Evolutionary conservation across 2,329 filamentous ascomycete species (phyloP), one percentile per base, ranked within the genome.

Genomic region (Aureobasidium sp.): DNA sequence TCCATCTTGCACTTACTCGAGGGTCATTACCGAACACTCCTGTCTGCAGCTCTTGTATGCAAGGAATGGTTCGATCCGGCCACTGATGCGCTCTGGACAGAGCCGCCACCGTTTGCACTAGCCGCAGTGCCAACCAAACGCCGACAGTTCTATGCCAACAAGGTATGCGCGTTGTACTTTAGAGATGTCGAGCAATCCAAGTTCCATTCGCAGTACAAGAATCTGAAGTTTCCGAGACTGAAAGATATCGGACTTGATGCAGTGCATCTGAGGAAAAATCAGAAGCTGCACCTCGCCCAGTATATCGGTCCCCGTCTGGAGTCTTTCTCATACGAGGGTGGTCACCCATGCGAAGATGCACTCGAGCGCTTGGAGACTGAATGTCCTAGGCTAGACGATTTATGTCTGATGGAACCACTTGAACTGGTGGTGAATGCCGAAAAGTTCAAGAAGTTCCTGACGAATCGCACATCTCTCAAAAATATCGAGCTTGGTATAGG

Each of bases 301-400:
- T 55, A 55, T 22, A 55, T 55, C 14, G 22, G 27, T 14, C 51
- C 36, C 20, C 20, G 51, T 14, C 37, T 55, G 11, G 51, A 55
- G 17, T 55, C 51, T 8, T 55, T 55, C 11, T 42, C 36, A 14
- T 55, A 55, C 11, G 42, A 37, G 51, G 51, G 51, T 31, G 51
- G 51, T 14, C 51, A 55, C 31, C 51, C 51, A 6, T 55, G 36
- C n/a, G 51, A 55, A 42, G 51, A 55, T 42, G 51, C 51, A 7
- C 36, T 55, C 5, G 51, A 42, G 29, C 14, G 25, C 17, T 14
- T 55, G 51, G 51, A 55, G 17, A 29, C 37, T 5, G 51, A 55
- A 20, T 31, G 36, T 36, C 36, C 51, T 55, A 37, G 51, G 3
- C 12, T 55, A 20, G 22, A 55, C 31, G 51, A 55, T 17, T 12